These are phyloP conservation scores for Lactifluus pinguis DNA, from an alignment of 768 basidiomycete species.

Conservation along the genomic window DNA sequence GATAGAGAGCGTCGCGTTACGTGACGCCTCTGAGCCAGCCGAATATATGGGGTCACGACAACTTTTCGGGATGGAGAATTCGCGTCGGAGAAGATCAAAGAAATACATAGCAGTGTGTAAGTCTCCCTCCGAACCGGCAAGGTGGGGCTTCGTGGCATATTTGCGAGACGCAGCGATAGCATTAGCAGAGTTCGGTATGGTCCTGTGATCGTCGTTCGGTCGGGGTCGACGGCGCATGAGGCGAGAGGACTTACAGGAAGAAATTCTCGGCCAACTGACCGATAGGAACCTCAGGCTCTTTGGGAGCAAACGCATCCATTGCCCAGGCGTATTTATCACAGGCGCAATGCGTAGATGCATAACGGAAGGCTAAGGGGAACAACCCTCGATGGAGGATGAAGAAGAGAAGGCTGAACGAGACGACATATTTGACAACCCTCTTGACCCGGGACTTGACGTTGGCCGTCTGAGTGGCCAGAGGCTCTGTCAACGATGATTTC, in stretches of 20 bases:
- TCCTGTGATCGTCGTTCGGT: conserved; percentile 25
- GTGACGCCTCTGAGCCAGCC: conserved; percentile 61
- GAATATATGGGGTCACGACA: conserved; percentile 46
- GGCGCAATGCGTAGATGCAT: not conserved
- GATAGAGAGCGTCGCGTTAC: conserved; percentile 52
- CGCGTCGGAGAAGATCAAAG: conserved; percentile 56
- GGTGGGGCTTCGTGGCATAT: conserved; percentile 47
- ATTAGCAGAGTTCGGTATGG: conserved; percentile 42
- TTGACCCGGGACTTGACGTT: not conserved
- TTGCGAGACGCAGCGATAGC: conserved; percentile 43
- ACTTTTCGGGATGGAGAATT: conserved; percentile 45
- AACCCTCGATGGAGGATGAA: conserved; percentile 11
- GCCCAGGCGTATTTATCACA: conserved; percentile 5
- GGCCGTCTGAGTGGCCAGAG: not conserved
- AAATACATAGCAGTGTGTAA: conserved; percentile 55
- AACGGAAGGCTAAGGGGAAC: not conserved
- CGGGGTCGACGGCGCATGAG: not conserved
- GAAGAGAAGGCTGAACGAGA: conserved; percentile 7
- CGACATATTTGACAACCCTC: not conserved
- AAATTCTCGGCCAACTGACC: conserved; percentile 35
- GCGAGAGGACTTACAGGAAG: conserved; percentile 32
- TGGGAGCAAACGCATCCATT: conserved; percentile 18
- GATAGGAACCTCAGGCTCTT: conserved; percentile 20
- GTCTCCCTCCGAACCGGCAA: conserved; percentile 51
- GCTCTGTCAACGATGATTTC: not conserved